Percentiles rank a stretch among this genome's conserved stretches.
Conservation (phyloP, 768 basidiomycete genomes). For the Russula compacta region DNA sequence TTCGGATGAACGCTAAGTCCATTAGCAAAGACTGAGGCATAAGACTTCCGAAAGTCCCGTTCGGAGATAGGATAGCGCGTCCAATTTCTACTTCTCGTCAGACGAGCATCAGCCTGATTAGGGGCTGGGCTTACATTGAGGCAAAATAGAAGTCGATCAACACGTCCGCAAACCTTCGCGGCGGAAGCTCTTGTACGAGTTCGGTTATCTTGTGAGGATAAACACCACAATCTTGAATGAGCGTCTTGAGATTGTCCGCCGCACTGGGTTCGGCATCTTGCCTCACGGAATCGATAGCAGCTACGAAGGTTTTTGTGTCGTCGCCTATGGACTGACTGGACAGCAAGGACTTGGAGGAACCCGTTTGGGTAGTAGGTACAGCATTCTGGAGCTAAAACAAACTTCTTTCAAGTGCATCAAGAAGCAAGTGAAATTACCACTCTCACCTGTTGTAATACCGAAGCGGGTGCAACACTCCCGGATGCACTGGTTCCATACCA, state of each 20-base stretch:
- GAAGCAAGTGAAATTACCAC: neutral
- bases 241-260: slow-evolving; percentile 72
- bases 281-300: slow-evolving; percentile 34
- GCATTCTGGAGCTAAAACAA: slow-evolving; percentile 42
- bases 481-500: slow-evolving; percentile 82
- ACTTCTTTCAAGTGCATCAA: neutral
- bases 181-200: slow-evolving; percentile 81
- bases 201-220: slow-evolving; percentile 86
- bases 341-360: slow-evolving; percentile 5
- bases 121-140: slow-evolving; percentile 44
- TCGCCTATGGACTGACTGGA: slow-evolving; percentile 19
- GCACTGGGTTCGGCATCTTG: slow-evolving; percentile 42
- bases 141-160: slow-evolving; percentile 79
- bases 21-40: slow-evolving; percentile 52
- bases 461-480: slow-evolving; percentile 72
- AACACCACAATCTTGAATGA: slow-evolving; percentile 90
- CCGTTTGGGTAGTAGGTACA: slow-evolving; percentile 31
- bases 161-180: slow-evolving; percentile 60
- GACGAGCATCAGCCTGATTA: slow-evolving; percentile 8
- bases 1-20: slow-evolving; percentile 59
- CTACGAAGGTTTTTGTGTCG: slow-evolving; percentile 24
- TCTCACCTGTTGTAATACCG: slow-evolving; percentile 69
- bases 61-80: slow-evolving; percentile 90
- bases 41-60: slow-evolving; percentile 66
- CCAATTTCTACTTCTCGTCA: slow-evolving; percentile 58